These are phyloP conservation scores for Wickerhamomyces bisporus DNA, from an alignment of 805 yeast species.

Conservation along the genomic window DNA sequence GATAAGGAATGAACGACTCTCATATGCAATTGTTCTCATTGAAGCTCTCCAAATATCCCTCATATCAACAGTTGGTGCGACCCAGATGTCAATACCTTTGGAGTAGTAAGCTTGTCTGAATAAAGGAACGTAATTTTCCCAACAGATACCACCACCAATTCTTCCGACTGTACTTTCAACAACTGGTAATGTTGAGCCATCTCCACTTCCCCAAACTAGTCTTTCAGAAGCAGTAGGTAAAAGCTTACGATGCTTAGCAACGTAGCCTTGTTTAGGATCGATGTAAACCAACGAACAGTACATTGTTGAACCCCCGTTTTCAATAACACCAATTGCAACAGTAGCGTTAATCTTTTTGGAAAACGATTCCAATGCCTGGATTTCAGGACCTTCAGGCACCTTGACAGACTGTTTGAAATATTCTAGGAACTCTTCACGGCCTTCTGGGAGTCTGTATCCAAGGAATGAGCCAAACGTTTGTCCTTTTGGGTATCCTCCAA, in stretches of 20 bases:
- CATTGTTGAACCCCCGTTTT: slow-evolving; percentile 32
- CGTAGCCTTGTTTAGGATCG: slow-evolving; percentile 33
- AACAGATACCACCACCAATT: slow-evolving; percentile 43
- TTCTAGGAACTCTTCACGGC: slow-evolving; percentile 34
- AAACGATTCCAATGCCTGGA: slow-evolving; percentile 28
- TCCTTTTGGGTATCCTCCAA: slow-evolving; percentile 46
- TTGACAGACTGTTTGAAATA: slow-evolving; percentile 32
- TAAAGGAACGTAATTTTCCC: slow-evolving; percentile 42
- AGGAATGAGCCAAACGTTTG: slow-evolving; percentile 36
- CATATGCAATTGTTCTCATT: slow-evolving; percentile 37
- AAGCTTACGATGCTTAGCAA: slow-evolving; percentile 39
- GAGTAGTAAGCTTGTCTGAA: slow-evolving; percentile 37
- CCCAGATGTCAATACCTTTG: slow-evolving; percentile 37
- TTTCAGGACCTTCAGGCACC: slow-evolving; percentile 32
- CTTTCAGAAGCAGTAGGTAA: slow-evolving; percentile 42
- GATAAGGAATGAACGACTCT: slow-evolving; percentile 36
- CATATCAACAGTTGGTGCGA: slow-evolving; percentile 42
- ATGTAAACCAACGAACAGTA: slow-evolving; percentile 38
- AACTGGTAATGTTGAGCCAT: slow-evolving; percentile 38
- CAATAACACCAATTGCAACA: slow-evolving; percentile 37
- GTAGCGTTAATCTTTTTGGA: slow-evolving; percentile 31
- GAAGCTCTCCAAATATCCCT: slow-evolving; percentile 39
- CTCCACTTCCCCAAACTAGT: slow-evolving; percentile 42
- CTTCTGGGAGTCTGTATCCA: slow-evolving; percentile 37
- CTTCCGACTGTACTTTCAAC: slow-evolving; percentile 31